Conservation (phyloP, 371 early-diverging fungal genomes). For the Conidiobolus incongruus region DNA sequence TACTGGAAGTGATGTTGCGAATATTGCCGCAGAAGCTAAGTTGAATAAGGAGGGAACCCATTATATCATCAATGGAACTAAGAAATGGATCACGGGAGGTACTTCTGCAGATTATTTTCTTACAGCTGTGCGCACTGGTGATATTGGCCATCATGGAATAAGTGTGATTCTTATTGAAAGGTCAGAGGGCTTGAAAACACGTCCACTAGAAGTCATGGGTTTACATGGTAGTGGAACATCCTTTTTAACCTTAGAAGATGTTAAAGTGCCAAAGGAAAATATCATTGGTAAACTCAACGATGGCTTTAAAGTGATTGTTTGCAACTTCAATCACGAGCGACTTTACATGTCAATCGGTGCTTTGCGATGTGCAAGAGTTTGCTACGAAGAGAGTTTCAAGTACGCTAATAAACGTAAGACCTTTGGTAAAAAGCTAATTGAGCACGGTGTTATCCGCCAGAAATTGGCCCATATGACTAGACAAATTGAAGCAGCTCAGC, state of each 20-base stretch:
- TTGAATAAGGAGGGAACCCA: conserved; percentile 41
- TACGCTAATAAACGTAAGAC: too few relatives aligned
- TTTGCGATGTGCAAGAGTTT: conserved; percentile 65
- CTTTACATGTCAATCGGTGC: conserved; percentile 62
- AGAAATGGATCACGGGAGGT: conserved; percentile 77
- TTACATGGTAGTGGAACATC: conserved; percentile 64
- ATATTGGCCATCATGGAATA: conserved; percentile 56
- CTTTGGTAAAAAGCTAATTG: conserved; percentile 53
- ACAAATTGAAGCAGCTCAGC: conserved; percentile 71
- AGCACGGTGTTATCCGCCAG: conserved; percentile 41
- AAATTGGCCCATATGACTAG: conserved; percentile 37
- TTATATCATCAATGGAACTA: conserved; percentile 62
- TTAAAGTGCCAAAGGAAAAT: conserved; percentile 61
- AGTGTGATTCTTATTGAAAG: conserved; percentile 55
- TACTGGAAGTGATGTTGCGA: too few relatives aligned
- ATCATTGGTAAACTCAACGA: conserved; percentile 67
- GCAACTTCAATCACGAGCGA: conserved; percentile 58
- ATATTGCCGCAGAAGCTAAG: conserved; percentile 64
- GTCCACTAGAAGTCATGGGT: conserved; percentile 28
- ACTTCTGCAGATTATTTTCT: conserved; percentile 53
- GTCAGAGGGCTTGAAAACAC: conserved; percentile 51
- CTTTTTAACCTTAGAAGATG: conserved; percentile 61
- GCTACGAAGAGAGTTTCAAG: conserved; percentile 65
- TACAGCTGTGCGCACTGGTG: conserved; percentile 48
- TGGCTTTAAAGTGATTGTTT: conserved; percentile 60